Evolutionary conservation across 805 yeast genomes (phyloP).

Genomic region (Sungouiella thailandica): DNA sequence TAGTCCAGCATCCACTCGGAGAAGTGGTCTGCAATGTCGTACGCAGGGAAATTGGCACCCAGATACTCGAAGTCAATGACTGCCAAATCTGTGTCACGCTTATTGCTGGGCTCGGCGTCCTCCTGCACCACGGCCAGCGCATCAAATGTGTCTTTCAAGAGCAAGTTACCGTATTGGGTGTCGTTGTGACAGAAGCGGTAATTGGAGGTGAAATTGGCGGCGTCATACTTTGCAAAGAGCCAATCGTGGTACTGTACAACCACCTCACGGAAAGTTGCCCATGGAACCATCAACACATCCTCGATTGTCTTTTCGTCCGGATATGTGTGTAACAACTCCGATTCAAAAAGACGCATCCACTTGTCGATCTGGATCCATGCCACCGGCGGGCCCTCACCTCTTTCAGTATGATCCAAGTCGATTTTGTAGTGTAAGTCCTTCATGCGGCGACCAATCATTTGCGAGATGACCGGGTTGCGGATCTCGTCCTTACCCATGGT

Average conservation of each 20-base stretch:
- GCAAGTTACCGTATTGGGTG: constrained; percentile 91
- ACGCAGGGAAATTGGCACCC: constrained; percentile 85
- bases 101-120: constrained; percentile 19
- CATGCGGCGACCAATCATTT: constrained; percentile 93
- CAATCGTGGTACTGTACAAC: constrained; percentile 55
- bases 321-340: constrained; percentile 38
- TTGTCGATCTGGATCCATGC: constrained; percentile 65
- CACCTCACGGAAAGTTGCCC: constrained; percentile 46
- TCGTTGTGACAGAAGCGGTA: constrained; percentile 92
- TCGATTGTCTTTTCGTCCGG: constrained; percentile 21
- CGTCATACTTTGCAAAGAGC: constrained; percentile 51
- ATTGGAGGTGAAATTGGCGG: constrained; percentile 37
- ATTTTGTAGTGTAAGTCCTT: constrained; percentile 85
- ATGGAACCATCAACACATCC: constrained; percentile 40
- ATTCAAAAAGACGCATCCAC: constrained; percentile 54
- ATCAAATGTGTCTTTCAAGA: constrained; percentile 57
- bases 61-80: constrained; percentile 97
- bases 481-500: constrained; percentile 73
- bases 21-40: constrained; percentile 88
- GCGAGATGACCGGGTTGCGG: constrained; percentile 68
- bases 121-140: constrained; percentile 33
- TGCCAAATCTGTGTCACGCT: constrained; percentile 52
- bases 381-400: constrained; percentile 49
- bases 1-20: constrained; percentile 98
- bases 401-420: constrained; percentile 54